Conservation (phyloP, 2,329 filamentous ascomycete genomes). For the Microcyclosporella mali region DNA sequence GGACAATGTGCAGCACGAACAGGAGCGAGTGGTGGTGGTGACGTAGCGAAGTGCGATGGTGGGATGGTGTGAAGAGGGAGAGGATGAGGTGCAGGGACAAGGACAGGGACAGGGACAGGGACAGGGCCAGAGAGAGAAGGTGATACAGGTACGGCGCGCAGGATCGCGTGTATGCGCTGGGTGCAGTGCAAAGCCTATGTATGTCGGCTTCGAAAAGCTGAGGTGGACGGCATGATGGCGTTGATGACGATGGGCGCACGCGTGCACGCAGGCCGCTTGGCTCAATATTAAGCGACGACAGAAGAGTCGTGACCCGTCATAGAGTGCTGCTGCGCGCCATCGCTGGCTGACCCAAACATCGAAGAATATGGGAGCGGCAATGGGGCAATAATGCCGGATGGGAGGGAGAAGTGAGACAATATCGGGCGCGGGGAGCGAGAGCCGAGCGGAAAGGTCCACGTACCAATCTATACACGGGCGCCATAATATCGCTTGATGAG, state of each 20-base stretch:
- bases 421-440: not conserved
- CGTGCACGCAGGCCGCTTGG: too few relatives aligned
- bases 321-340: too few relatives aligned
- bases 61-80: too few relatives aligned
- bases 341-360: too few relatives aligned
- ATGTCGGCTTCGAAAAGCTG: constrained; percentile 1
- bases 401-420: not conserved
- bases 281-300: not conserved
- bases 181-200: not conserved
- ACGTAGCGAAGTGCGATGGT: too few relatives aligned
- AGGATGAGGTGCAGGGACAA: not conserved
- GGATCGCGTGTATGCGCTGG: too few relatives aligned
- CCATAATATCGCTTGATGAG: constrained; percentile 15
- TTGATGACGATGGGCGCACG: constrained; percentile 4
- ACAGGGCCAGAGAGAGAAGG: too few relatives aligned
- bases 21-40: too few relatives aligned
- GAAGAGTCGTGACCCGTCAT: not conserved
- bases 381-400: too few relatives aligned
- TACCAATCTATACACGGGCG: constrained; percentile 23
- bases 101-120: too few relatives aligned
- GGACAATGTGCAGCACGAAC: not conserved
- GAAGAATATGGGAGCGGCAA: not conserved
- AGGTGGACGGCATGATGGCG: too few relatives aligned
- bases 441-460: constrained; percentile 4
- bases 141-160: too few relatives aligned